These are phyloP conservation scores for Penicillium bialowiezense DNA, from an alignment of 495 filamentous ascomycete species.

Conservation along the genomic window DNA sequence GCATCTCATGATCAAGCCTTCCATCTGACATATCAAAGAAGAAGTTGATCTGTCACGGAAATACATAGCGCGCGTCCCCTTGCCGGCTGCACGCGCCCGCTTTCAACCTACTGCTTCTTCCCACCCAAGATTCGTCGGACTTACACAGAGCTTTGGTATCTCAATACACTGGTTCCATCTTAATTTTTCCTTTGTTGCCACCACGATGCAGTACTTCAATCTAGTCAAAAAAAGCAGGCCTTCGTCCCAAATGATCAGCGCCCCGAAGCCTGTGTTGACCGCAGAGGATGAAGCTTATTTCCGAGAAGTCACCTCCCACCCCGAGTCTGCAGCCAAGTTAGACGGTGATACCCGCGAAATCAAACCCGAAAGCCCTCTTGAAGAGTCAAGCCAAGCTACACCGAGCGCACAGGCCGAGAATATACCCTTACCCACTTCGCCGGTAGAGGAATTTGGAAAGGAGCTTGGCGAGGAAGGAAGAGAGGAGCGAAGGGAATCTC, in stretches of 20 bases:
- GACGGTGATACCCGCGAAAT: constrained; percentile 4
- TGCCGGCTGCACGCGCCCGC: constrained; percentile 4
- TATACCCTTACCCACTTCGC: constrained; percentile 38
- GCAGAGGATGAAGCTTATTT: constrained; percentile 57
- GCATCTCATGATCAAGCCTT: background rate
- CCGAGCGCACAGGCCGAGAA: constrained; percentile 26
- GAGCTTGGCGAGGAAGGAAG: constrained; percentile 34
- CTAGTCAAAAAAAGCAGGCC: constrained; percentile 32
- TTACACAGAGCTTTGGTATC: background rate
- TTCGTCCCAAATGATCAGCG: constrained; percentile 24
- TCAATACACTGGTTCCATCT: background rate
- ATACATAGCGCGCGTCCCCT: constrained; percentile 4
- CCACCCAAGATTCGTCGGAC: background rate
- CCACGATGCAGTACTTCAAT: constrained; percentile 42
- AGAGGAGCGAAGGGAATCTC: constrained; percentile 20
- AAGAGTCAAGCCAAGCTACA: constrained; percentile 5
- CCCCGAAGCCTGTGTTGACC: constrained; percentile 48
- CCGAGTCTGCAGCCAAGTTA: constrained; percentile 12
- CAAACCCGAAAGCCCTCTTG: background rate
- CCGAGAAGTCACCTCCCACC: constrained; percentile 41
- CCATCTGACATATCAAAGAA: background rate
- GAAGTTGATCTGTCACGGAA: constrained; percentile 4
- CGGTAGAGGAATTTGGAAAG: constrained; percentile 36
- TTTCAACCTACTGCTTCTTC: constrained; percentile 1
- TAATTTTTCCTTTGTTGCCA: background rate